phyloP scores from a whole-genome alignment of 2,329 filamentous ascomycete species.

The Aspergillus costaricaensis region DNA sequence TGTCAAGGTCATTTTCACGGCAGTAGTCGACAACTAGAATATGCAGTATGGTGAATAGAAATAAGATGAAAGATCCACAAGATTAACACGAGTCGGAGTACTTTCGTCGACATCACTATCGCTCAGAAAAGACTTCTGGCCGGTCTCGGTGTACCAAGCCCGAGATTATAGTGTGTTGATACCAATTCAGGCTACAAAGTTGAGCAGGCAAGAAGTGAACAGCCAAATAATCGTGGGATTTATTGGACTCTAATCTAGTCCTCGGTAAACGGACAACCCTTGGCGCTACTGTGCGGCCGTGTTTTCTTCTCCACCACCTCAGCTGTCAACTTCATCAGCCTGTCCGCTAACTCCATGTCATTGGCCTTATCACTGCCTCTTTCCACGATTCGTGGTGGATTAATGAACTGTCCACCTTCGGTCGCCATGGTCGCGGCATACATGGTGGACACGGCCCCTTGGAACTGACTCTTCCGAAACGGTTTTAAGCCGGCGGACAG shows the following conservation, averaged over 20 bases:
- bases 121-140: too few species aligned
- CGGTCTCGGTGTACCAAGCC: too few species aligned
- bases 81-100: too few species aligned
- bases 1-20: too few species aligned
- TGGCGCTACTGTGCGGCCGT: not conserved
- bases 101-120: too few species aligned
- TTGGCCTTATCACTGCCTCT: conserved; percentile 6
- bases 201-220: too few species aligned
- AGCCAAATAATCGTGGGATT: too few species aligned
- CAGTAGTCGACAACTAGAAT: too few species aligned
- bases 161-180: too few species aligned
- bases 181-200: too few species aligned
- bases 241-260: not conserved
- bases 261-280: conserved; percentile 4
- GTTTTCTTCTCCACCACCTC: conserved; percentile 6
- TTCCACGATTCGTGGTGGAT: not conserved
- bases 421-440: conserved; percentile 6
- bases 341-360: not conserved
- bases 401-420: not conserved
- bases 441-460: conserved; percentile 7
- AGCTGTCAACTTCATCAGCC: conserved; percentile 3
- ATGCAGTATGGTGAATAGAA: too few species aligned
- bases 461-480: conserved; percentile 5
- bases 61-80: too few species aligned
- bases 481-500: conserved; percentile 1